A percentile compares a stretch with the other conserved stretches of the same genome.
Evolutionary conservation across 2,329 filamentous ascomycete species (phyloP).

Genomic region (Hymenoscyphus fraxineus): DNA sequence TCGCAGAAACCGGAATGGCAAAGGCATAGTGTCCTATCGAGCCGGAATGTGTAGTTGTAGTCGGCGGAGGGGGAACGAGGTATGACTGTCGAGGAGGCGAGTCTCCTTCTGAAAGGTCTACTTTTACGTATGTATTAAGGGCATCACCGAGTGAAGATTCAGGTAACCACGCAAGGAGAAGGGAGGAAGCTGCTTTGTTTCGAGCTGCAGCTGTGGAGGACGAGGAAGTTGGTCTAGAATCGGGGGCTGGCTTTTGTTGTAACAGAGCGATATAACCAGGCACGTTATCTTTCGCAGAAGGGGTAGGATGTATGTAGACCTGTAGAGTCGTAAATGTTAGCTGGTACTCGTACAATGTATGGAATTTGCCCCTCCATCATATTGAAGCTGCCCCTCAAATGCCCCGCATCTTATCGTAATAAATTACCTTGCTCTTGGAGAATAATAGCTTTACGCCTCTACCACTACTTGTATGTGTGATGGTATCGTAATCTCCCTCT

Average conservation of each 20-base stretch:
- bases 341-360: conserved; percentile 15
- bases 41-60: conserved; percentile 70
- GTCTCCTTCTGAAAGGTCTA: conserved; percentile 79
- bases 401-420: not conserved
- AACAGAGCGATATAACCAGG: conserved; percentile 88
- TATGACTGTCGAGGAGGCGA: conserved; percentile 81
- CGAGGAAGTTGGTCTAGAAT: conserved; percentile 30
- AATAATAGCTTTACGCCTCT: conserved; percentile 89
- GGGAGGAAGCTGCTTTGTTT: conserved; percentile 59
- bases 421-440: conserved; percentile 85
- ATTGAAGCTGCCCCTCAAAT: not conserved
- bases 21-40: conserved; percentile 82
- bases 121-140: conserved; percentile 88
- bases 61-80: conserved; percentile 87
- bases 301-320: conserved; percentile 95
- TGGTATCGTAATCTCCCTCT: conserved; percentile 91
- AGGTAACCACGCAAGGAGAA: conserved; percentile 89
- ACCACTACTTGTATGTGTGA: conserved; percentile 72
- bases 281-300: conserved; percentile 93
- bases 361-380: conserved; percentile 6
- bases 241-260: conserved; percentile 68
- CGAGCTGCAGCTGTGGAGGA: conserved; percentile 42
- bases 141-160: conserved; percentile 84
- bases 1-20: conserved; percentile 80
- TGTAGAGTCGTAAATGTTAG: conserved; percentile 37